These are phyloP conservation scores for Xerocomus amazonicus DNA, from an alignment of 1,284 basidiomycete species.

Conservation along the genomic window DNA sequence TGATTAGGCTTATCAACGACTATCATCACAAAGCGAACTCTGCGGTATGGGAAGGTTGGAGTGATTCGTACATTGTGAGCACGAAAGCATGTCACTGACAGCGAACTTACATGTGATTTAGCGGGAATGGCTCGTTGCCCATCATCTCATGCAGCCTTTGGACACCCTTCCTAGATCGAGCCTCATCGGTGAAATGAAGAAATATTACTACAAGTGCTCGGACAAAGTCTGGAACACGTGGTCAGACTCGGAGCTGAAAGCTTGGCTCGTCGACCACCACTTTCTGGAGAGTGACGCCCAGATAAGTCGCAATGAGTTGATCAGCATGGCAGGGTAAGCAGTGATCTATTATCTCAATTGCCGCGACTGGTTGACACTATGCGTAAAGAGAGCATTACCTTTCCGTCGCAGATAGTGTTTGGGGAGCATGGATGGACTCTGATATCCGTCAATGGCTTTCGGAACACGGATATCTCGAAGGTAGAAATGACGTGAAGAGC, in stretches of 20 bases:
- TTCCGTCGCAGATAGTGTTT: conserved; percentile 64
- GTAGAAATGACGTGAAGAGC: conserved; percentile 57
- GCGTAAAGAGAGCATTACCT: conserved; percentile 66
- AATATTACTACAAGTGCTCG: conserved; percentile 68
- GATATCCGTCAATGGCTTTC: conserved; percentile 78
- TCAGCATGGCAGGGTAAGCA: conserved; percentile 63
- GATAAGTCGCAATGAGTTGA: conserved; percentile 70
- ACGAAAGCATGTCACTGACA: neutral
- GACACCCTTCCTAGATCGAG: conserved; percentile 49
- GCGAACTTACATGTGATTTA: conserved; percentile 27
- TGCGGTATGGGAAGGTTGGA: conserved; percentile 82
- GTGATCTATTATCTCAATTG: neutral
- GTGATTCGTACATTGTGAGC: conserved; percentile 76
- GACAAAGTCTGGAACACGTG: conserved; percentile 69
- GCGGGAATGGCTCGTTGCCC: conserved; percentile 80
- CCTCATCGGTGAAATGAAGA: conserved; percentile 67
- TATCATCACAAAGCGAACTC: conserved; percentile 61
- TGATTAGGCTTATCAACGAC: conserved; percentile 65
- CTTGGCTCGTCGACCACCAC: conserved; percentile 72
- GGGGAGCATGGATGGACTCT: conserved; percentile 74
- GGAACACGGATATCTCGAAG: conserved; percentile 63
- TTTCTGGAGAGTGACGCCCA: conserved; percentile 70
- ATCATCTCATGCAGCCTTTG: conserved; percentile 42
- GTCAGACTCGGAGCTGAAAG: conserved; percentile 62
- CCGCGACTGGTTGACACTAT: neutral